Evolutionary conservation across 2,329 filamentous ascomycete species (phyloP), one percentile per base, ranked within the genome.

Genomic region (Canariomyces notabilis): DNA sequence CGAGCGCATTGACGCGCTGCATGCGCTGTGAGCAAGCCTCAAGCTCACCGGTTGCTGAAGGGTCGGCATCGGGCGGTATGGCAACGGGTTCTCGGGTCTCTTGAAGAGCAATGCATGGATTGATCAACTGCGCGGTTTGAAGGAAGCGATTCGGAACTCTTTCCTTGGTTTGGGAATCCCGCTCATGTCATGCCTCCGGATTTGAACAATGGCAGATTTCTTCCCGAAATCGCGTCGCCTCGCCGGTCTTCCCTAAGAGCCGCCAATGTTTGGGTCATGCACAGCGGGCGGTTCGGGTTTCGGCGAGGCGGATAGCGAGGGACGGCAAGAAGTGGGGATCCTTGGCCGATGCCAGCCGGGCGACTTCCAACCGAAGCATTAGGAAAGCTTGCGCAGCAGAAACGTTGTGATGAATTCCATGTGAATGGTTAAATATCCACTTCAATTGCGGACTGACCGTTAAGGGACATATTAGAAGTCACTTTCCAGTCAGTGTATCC

Each of bases 251-350:
- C 26, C 15, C 15, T 23, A 6, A 11, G n/a, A 1, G 22, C 3
- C 12, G 22, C 15, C 11, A 15, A 15, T 47, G 45, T 43, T 42
- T n/a, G n/a, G n/a, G 42, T 39, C 45, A 45, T 50, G n/a, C n/a
- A n/a, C n/a, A n/a, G n/a, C n/a, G n/a, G n/a, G n/a, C 48, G 38
- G 26, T 45, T 50, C 44, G 48, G 48, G 36, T 49, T 26, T 51
- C 51, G 51, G 51, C 45, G 44, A 26, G 34, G 45, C 38, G 48
- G 41, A 26, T 43, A 44, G 42, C 37, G 41, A 34, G 21, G 42
- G 8, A n/a, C n/a, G n/a, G n/a, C 15, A 31, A 1, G 23, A 33
- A 15, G 45, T 40, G 37, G 46, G 50, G 42, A 18, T 21, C 14
- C 42, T 33, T 16, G 21, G 41, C 50, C 50, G 50, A 52, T 9